Base-by-base conservation (phyloP, 805 yeast genomes). In the Saturnispora saitoi region DNA sequence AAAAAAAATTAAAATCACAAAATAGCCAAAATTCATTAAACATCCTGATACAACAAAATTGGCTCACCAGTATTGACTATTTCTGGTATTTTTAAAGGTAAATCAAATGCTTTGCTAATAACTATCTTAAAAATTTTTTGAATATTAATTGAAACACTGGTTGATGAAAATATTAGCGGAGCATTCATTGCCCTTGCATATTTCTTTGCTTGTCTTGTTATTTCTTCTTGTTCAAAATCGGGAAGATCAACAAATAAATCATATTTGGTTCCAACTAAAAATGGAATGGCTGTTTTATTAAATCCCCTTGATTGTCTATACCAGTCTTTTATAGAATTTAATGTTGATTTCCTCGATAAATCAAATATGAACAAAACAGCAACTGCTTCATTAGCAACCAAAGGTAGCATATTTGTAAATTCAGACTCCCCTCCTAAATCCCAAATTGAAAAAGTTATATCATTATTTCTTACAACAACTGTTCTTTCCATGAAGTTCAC, bases 351-450 rank as follows among this genome's bases (percentile, higher is more conserved):
- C 42, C 96, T 73, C 1, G 96, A 86, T 50, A 91, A 69, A 66
- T 91, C 98, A 70, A 85, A 91, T 82, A 86, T 80, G 58, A 90
- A 89, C 39, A 91, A 71, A 24, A 91, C 79, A 1, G 96, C 95
- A 12, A 89, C 93, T 0, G 98, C 93, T 53, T 90, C 97, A 54
- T 84, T 81, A 14, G 95, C 83, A 12, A 91, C 96, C 49, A 91
- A 71, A 20, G 97, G 96, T 36, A 93, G 70, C 99, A 91, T 91
- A 63, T 91, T 91, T 48, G 89, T 86, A 67, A 88, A 91, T 65
- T 93, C 97, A 46, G 86, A 77, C 58, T 90, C 95, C 1, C 99
- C 99, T 22, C 99, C 99, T 11, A 91, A 69, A 66, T 91, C 99
- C 95, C 96, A 91, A 30, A 91, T 83, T 20, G 93, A 81, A 62